phyloP scores from a whole-genome alignment of 2,329 filamentous ascomycete species.

The Colletotrichum horii region DNA sequence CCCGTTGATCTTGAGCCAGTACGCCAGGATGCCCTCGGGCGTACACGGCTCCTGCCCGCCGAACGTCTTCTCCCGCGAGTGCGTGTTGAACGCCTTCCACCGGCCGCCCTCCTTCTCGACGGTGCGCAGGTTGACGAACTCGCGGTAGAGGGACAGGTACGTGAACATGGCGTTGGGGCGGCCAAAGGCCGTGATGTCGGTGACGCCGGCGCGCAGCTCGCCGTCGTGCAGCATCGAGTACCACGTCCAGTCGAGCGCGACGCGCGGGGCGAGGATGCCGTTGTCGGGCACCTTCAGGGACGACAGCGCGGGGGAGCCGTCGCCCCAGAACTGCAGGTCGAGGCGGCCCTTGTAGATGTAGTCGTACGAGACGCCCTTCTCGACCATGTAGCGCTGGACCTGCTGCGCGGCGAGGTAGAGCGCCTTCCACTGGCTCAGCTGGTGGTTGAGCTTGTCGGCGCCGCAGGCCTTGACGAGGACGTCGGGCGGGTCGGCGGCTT shows the following conservation, averaged over 20 bases:
- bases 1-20: constrained; percentile 24
- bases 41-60: constrained; percentile 21
- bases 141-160: constrained; percentile 20
- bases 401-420: constrained; percentile 34
- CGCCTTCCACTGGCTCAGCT: constrained; percentile 24
- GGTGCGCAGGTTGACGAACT: constrained; percentile 18
- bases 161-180: constrained; percentile 23
- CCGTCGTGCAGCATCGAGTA: constrained; percentile 25
- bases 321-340: constrained; percentile 20
- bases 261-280: constrained; percentile 22
- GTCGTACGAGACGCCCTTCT: constrained; percentile 18
- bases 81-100: constrained; percentile 23
- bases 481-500: background rate
- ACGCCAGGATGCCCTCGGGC: constrained; percentile 21
- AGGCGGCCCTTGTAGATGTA: constrained; percentile 22
- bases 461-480: constrained; percentile 16
- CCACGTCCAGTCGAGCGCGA: constrained; percentile 26
- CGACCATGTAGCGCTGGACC: constrained; percentile 34
- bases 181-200: constrained; percentile 25
- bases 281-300: constrained; percentile 10
- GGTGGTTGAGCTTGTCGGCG: constrained; percentile 17
- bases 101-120: constrained; percentile 18
- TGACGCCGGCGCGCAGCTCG: constrained; percentile 23
- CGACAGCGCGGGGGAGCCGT: constrained; percentile 12
- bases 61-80: constrained; percentile 11